A percentile compares a stretch with the other conserved stretches of the same genome.
phyloP scores from a whole-genome alignment of 768 basidiomycete genomes.

The Tylopilus rubrobrunneus region DNA sequence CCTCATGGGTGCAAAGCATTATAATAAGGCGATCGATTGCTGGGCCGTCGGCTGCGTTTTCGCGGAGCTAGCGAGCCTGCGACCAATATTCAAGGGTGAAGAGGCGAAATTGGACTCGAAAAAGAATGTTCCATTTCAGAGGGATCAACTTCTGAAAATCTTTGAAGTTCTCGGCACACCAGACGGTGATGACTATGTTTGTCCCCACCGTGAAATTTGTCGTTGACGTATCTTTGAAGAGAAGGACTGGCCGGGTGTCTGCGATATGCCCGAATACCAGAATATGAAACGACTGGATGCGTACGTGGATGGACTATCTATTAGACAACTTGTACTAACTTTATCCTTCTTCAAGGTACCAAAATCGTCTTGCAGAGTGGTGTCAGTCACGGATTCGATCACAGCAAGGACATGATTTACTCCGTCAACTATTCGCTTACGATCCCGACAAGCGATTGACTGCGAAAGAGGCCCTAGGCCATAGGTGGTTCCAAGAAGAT shows the following conservation, averaged over 20 bases:
- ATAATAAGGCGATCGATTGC: conserved; percentile 93
- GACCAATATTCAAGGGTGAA: conserved; percentile 99
- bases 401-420: conserved; percentile 71
- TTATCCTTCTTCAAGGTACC: conserved; percentile 41
- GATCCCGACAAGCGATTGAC: conserved; percentile 86
- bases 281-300: conserved; percentile 76
- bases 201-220: background rate
- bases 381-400: conserved; percentile 61
- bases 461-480: conserved; percentile 74
- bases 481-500: conserved; percentile 92
- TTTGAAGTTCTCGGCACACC: conserved; percentile 92
- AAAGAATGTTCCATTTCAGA: conserved; percentile 96
- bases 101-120: conserved; percentile 97
- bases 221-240: conserved; percentile 42
- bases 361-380: conserved; percentile 70
- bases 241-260: conserved; percentile 81
- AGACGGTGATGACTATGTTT: conserved; percentile 46
- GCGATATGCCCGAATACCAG: conserved; percentile 84
- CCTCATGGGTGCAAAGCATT: conserved; percentile 94
- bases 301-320: conserved; percentile 38
- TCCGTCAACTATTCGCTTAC: conserved; percentile 83
- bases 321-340: conserved; percentile 1
- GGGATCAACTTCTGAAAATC: conserved; percentile 94
- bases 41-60: conserved; percentile 99
- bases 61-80: conserved; percentile 87